Evolutionary conservation across 306 rosid genomes (phyloP).

Genomic region (Gillenia trifoliata): DNA sequence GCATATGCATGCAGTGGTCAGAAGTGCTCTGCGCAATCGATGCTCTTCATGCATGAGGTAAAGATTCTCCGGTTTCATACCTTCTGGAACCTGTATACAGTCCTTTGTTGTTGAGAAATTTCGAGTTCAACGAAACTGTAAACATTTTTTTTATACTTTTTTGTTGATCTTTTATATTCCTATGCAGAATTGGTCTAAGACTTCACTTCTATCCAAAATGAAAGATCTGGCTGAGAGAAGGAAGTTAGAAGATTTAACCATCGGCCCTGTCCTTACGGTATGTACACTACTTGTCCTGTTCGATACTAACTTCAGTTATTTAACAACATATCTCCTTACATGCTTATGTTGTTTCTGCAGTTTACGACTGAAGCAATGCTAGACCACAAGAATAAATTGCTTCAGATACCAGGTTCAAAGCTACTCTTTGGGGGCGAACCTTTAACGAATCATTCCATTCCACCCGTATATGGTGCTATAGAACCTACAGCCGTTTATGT

Average conservation of each 20-base stretch:
- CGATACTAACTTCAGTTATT: background rate
- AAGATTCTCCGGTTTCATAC: slow-evolving; percentile 19
- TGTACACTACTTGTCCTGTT: slow-evolving; percentile 12
- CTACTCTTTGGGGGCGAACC: slow-evolving; percentile 87
- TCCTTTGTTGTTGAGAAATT: slow-evolving; percentile 15
- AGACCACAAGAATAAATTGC: slow-evolving; percentile 71
- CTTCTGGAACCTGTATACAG: slow-evolving; percentile 4
- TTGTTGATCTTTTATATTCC: slow-evolving; percentile 11
- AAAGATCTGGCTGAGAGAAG: slow-evolving; percentile 84
- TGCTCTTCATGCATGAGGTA: slow-evolving; percentile 93
- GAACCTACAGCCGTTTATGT: slow-evolving; percentile 82
- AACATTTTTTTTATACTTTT: background rate
- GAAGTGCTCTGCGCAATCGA: slow-evolving; percentile 94
- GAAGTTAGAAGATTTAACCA: slow-evolving; percentile 74
- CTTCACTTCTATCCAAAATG: slow-evolving; percentile 66
- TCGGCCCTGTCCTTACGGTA: slow-evolving; percentile 94
- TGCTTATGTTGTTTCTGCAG: slow-evolving; percentile 33
- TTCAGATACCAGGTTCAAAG: slow-evolving; percentile 81
- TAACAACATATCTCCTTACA: background rate
- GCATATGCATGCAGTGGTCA: slow-evolving; percentile 99
- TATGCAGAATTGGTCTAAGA: slow-evolving; percentile 76
- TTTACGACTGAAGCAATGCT: slow-evolving; percentile 66
- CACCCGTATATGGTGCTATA: slow-evolving; percentile 72
- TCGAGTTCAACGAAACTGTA: background rate
- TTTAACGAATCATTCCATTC: slow-evolving; percentile 72